Conservation (phyloP, 1,284 basidiomycete genomes). For the Cystobasidiaceae sp. region DNA sequence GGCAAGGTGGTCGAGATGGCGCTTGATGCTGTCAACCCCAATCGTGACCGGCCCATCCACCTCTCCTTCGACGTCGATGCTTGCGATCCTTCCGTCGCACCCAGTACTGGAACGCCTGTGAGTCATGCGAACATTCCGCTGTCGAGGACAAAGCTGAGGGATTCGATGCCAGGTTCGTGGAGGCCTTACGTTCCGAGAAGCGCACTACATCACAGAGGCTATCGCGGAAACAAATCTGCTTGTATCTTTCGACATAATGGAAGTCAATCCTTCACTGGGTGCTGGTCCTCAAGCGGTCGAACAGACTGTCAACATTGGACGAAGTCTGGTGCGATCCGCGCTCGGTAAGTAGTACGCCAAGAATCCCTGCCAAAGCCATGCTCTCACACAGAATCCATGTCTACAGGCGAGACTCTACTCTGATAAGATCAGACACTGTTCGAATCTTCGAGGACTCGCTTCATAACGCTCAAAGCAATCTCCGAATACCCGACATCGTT, state of each 20-base stretch:
- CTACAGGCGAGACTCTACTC: conserved; percentile 29
- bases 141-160: conserved; percentile 5
- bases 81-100: conserved; percentile 64
- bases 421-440: not conserved
- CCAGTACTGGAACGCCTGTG: conserved; percentile 88
- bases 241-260: conserved; percentile 89
- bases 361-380: not conserved
- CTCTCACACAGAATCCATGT: not conserved
- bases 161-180: conserved; percentile 64
- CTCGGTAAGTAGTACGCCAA: conserved; percentile 59
- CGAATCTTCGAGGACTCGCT: not conserved
- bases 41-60: conserved; percentile 78
- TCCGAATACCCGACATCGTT: conserved; percentile 17
- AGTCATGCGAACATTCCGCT: conserved; percentile 36
- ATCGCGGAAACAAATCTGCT: conserved; percentile 88
- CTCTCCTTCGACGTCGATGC: conserved; percentile 96
- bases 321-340: conserved; percentile 83
- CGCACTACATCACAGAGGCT: conserved; percentile 93
- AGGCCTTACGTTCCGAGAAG: conserved; percentile 93
- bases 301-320: conserved; percentile 89
- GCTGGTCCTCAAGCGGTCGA: conserved; percentile 62
- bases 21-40: conserved; percentile 84
- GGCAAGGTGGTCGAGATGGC: conserved; percentile 94
- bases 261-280: conserved; percentile 87
- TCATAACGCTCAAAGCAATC: conserved; percentile 11